Percentiles rank a stretch among this genome's conserved stretches.
These are phyloP conservation scores for Thamnidium elegans DNA, from an alignment of 192 early-diverging fungal species.

Conservation along the genomic window DNA sequence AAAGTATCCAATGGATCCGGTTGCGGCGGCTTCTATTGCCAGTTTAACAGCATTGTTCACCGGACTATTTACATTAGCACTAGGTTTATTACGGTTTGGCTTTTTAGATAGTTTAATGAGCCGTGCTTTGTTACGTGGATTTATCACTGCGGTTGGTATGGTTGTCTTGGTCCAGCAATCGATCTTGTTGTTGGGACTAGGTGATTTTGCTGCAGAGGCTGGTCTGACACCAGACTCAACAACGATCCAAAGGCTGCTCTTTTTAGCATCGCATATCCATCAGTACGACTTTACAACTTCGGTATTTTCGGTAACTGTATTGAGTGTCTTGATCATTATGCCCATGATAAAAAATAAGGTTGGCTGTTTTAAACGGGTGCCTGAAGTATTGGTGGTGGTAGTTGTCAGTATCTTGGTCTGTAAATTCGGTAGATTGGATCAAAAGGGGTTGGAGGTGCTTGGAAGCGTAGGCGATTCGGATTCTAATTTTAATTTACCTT, in stretches of 20 bases:
- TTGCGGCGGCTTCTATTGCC: slow-evolving; percentile 43
- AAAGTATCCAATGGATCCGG: slow-evolving; percentile 31
- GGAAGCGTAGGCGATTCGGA: slow-evolving; percentile 64
- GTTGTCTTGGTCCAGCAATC: slow-evolving; percentile 89
- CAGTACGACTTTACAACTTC: slow-evolving; percentile 63
- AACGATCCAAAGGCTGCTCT: slow-evolving; percentile 70
- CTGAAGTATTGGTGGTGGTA: slow-evolving; percentile 87
- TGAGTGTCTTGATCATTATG: slow-evolving; percentile 51
- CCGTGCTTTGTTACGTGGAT: slow-evolving; percentile 85
- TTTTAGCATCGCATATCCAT: slow-evolving; percentile 58
- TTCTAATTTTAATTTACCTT: neutral
- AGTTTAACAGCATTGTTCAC: slow-evolving; percentile 65
- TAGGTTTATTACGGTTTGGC: slow-evolving; percentile 94
- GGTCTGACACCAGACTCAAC: slow-evolving; percentile 60
- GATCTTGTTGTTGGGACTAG: slow-evolving; percentile 66
- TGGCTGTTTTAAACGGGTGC: slow-evolving; percentile 64
- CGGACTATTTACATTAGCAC: slow-evolving; percentile 80
- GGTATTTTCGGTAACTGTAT: slow-evolving; percentile 63
- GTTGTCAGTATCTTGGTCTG: slow-evolving; percentile 65
- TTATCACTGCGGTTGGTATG: slow-evolving; percentile 87
- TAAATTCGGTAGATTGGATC: slow-evolving; percentile 60
- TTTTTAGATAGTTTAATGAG: slow-evolving; percentile 94
- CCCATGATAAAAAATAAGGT: slow-evolving; percentile 39
- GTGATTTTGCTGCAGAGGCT: slow-evolving; percentile 25
- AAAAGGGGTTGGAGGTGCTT: slow-evolving; percentile 67